A percentile compares a stretch with the other conserved stretches of the same genome.
These are phyloP conservation scores for Termitomyces sp. DNA, from an alignment of 1,284 basidiomycete genomes.

Conservation along the genomic window DNA sequence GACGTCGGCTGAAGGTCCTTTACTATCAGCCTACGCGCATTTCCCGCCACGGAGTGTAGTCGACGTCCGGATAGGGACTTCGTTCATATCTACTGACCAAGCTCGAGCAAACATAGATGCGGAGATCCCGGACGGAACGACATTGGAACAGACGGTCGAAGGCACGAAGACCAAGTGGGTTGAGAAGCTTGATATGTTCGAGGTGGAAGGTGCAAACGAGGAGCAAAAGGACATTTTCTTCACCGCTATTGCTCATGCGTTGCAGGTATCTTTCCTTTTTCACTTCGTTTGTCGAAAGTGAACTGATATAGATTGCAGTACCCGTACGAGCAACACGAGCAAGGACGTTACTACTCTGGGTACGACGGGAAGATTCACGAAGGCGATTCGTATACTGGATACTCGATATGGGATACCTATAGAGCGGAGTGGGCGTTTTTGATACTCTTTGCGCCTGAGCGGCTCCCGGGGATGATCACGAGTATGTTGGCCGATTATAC, in stretches of 20 bases:
- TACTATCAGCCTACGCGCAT: slow-evolving; percentile 55
- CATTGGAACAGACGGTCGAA: slow-evolving; percentile 58
- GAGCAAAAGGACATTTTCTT: slow-evolving; percentile 57
- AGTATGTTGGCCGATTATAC: slow-evolving; percentile 80
- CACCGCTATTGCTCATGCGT: slow-evolving; percentile 62
- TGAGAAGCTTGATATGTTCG: slow-evolving; percentile 64
- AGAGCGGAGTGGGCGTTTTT: slow-evolving; percentile 78
- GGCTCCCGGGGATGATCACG: slow-evolving; percentile 68
- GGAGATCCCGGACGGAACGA: slow-evolving; percentile 55
- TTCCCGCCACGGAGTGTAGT: slow-evolving; percentile 32
- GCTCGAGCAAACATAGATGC: slow-evolving; percentile 58
- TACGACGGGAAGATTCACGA: slow-evolving; percentile 63
- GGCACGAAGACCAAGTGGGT: slow-evolving; percentile 61
- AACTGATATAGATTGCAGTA: slow-evolving; percentile 43
- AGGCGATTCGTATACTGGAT: slow-evolving; percentile 72
- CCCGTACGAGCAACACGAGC: slow-evolving; percentile 74
- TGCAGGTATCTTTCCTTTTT: slow-evolving; percentile 40
- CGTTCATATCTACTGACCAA: slow-evolving; percentile 75
- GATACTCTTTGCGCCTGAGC: slow-evolving; percentile 71
- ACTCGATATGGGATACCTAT: slow-evolving; percentile 85
- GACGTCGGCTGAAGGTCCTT: slow-evolving; percentile 31
- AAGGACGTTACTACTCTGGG: slow-evolving; percentile 70
- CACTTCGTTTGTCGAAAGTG: not conserved
- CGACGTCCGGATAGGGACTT: slow-evolving; percentile 66
- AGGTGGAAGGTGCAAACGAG: slow-evolving; percentile 50